Evolutionary conservation across 176 grass and related monocot species (phyloP), one percentile per base, ranked within the genome.

Genomic region (Triticum urartu): DNA sequence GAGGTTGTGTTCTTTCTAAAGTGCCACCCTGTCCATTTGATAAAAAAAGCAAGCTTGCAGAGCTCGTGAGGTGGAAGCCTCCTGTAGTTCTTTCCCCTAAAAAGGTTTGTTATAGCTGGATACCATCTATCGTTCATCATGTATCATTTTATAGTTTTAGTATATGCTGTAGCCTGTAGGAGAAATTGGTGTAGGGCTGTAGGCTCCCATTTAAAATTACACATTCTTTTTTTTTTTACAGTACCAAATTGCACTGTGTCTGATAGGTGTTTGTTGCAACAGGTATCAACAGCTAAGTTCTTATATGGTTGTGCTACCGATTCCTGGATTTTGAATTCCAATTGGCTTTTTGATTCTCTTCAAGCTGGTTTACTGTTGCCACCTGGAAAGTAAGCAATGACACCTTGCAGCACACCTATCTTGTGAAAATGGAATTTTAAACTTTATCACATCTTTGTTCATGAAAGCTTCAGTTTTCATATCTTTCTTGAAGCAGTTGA

Each of bases 291-390:
- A 63, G 79, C 88, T 65, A 98, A 94, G 54, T 95, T 98, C 87
- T 88, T 98, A 86, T 98, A 92, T 88, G 95, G 91, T 1, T 98
- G 93, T 89, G 95, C 95, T 83, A 89, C 88, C 32, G 58, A 91
- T 89, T 88, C 91, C 43, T 95, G 88, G 91, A 89, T 91, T 8
- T 69, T 98, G 82, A 81, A 95, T 89, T 69, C 86, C 65, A 78
- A 80, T 65, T 95, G 95, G 93, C 39, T 94, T 83, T 81, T 92
- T 5, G 91, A 91, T 92, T 90, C 90, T 84, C 69, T 95, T 95
- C 81, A 94, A 85, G 72, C 88, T 28, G 86, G 90, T 48, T 72
- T 62, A 69, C 68, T 89, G 64, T 86, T 93, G 79, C 78, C 88
- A 79, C 91, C 89, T 84, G 85, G 59, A 81, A 95, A 86, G 95